Percentiles rank a stretch among this genome's conserved stretches.
phyloP scores from a whole-genome alignment of 2,329 filamentous ascomycete genomes.

The Calonectria naviculata region DNA sequence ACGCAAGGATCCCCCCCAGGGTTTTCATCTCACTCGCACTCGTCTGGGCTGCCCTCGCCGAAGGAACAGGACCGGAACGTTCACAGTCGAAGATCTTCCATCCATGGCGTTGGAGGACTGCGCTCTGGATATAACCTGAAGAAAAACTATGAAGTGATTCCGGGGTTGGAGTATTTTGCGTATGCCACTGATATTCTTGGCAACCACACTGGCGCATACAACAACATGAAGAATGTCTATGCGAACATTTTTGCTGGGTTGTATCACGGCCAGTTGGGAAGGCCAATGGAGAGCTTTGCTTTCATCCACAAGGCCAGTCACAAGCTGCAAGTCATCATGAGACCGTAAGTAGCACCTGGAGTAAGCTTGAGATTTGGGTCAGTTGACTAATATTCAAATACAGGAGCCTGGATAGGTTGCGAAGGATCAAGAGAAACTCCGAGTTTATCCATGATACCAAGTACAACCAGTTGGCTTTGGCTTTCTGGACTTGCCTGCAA shows the following conservation, averaged over 20 bases:
- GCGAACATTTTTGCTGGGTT: constrained; percentile 86
- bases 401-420: constrained; percentile 62
- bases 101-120: constrained; percentile 53
- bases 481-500: constrained; percentile 95
- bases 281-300: constrained; percentile 85
- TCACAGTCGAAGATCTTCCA: constrained; percentile 62
- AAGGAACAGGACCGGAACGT: constrained; percentile 59
- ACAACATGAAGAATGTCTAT: constrained; percentile 86
- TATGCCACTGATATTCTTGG: constrained; percentile 89
- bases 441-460: constrained; percentile 55
- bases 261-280: constrained; percentile 88
- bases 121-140: constrained; percentile 47
- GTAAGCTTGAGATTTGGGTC: neutral
- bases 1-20: constrained; percentile 65
- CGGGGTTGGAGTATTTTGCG: constrained; percentile 90
- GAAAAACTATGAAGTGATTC: constrained; percentile 84
- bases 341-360: constrained; percentile 70
- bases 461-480: constrained; percentile 75
- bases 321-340: constrained; percentile 77
- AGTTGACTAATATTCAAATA: neutral
- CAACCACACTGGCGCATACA: constrained; percentile 80
- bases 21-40: constrained; percentile 57
- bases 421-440: constrained; percentile 50
- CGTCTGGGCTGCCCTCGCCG: constrained; percentile 63
- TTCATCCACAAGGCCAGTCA: constrained; percentile 68